Percentiles rank a stretch among this genome's conserved stretches.
Evolutionary conservation across 306 rosid species (phyloP).

Genomic region (Prunus salicina): DNA sequence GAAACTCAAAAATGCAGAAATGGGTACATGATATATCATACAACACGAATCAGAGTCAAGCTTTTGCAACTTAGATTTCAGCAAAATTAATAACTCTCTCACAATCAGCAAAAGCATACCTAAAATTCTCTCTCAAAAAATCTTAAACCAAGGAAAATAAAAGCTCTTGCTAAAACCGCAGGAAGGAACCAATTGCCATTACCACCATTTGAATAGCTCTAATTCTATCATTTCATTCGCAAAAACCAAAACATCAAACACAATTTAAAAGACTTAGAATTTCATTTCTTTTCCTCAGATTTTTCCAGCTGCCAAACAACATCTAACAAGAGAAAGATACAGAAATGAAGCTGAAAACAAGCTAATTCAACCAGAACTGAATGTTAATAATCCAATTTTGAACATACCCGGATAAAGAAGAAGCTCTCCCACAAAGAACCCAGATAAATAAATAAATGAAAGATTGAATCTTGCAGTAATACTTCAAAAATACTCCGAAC

Average conservation of each 20-base stretch:
- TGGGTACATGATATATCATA: background rate
- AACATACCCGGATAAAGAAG: constrained; percentile 28
- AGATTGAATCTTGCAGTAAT: background rate
- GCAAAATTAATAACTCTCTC: background rate
- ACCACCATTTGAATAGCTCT: background rate
- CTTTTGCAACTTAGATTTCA: background rate
- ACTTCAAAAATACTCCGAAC: constrained; percentile 14
- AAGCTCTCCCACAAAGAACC: constrained; percentile 1
- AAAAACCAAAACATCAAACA: background rate
- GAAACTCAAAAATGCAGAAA: background rate
- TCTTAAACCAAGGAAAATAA: background rate
- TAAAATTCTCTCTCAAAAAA: background rate
- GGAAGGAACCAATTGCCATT: background rate
- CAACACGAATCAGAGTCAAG: background rate
- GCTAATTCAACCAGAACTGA: background rate
- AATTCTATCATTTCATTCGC: background rate
- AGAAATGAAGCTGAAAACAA: background rate
- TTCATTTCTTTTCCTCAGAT: background rate
- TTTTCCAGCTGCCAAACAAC: constrained; percentile 27
- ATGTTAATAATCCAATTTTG: background rate
- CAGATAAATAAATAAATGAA: background rate
- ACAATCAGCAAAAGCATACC: background rate
- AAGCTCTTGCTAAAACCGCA: background rate
- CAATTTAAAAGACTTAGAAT: background rate
- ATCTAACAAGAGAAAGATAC: background rate